These are phyloP conservation scores for Pezicula neosporulosa DNA, from an alignment of 2,329 filamentous ascomycete genomes.

Conservation along the genomic window DNA sequence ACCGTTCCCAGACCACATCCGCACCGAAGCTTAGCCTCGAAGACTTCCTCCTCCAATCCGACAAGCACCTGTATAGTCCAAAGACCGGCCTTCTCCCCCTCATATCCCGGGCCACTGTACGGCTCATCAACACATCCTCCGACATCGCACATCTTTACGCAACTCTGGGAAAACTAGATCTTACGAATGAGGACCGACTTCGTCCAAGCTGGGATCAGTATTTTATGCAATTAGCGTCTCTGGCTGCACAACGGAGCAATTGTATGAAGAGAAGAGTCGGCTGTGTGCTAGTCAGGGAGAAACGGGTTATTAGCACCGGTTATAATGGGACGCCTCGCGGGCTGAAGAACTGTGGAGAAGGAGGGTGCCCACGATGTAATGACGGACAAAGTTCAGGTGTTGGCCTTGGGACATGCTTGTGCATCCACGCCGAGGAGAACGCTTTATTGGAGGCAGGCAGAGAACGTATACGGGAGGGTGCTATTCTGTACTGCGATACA, in stretches of 20 bases:
- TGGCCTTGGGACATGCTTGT: conserved; percentile 82
- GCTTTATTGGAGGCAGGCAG: conserved; percentile 90
- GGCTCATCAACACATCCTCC: conserved; percentile 79
- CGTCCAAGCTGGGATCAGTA: conserved; percentile 94
- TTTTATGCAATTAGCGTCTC: conserved; percentile 94
- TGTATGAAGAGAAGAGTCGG: conserved; percentile 98
- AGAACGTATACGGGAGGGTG: conserved; percentile 79
- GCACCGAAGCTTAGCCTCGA: conserved; percentile 38
- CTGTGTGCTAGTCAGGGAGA: conserved; percentile 83
- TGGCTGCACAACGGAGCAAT: conserved; percentile 87
- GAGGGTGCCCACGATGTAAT: conserved; percentile 88
- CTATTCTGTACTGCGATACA: conserved; percentile 90
- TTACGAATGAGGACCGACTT: conserved; percentile 74
- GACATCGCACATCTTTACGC: conserved; percentile 69
- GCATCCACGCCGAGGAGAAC: conserved; percentile 98
- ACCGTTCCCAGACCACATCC: conserved; percentile 37
- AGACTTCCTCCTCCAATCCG: conserved; percentile 55
- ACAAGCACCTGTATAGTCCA: conserved; percentile 72
- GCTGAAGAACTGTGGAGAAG: conserved; percentile 85
- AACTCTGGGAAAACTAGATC: conserved; percentile 69
- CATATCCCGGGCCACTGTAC: conserved; percentile 77
- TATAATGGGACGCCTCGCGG: conserved; percentile 97
- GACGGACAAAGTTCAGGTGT: conserved; percentile 65
- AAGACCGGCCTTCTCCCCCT: conserved; percentile 66
- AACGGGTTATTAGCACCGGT: conserved; percentile 87